A percentile compares a stretch with the other conserved stretches of the same genome.
Conservation (phyloP, 108 stramenopile genomes). For the Fistulifera pelliculosa region DNA sequence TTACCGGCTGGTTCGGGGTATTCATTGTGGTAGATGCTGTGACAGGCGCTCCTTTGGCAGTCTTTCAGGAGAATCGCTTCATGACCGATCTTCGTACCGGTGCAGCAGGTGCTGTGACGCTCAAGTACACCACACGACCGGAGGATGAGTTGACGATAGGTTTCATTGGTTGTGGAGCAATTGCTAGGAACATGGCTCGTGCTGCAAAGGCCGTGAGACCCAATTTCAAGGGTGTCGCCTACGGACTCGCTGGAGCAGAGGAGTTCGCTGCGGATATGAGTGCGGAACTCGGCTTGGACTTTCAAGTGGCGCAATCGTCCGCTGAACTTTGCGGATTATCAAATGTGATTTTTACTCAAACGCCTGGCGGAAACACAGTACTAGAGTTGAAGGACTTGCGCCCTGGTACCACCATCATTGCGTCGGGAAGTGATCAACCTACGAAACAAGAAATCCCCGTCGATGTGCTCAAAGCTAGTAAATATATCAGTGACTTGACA, state of each 20-base stretch:
- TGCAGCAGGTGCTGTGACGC: constrained; percentile 83
- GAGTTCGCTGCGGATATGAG: constrained; percentile 67
- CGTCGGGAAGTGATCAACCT: constrained; percentile 88
- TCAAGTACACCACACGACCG: constrained; percentile 72
- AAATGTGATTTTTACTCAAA: constrained; percentile 88
- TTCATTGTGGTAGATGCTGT: constrained; percentile 88
- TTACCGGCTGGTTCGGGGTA: constrained; percentile 83
- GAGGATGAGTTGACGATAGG: constrained; percentile 63
- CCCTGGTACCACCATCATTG: constrained; percentile 88
- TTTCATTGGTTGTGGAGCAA: constrained; percentile 86
- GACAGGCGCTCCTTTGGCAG: constrained; percentile 81
- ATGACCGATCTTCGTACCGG: constrained; percentile 95
- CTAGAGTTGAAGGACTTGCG: constrained; percentile 75
- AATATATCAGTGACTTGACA: constrained; percentile 81
- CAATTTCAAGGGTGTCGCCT: constrained; percentile 64
- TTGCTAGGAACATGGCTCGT: constrained; percentile 86
- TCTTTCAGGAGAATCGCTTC: constrained; percentile 91
- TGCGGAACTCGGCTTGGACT: constrained; percentile 71
- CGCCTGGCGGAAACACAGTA: constrained; percentile 65
- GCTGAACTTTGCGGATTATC: constrained; percentile 61
- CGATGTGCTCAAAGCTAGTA: constrained; percentile 65
- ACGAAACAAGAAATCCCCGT: constrained; percentile 91
- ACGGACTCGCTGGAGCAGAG: constrained; percentile 63
- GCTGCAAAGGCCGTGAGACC: constrained; percentile 76
- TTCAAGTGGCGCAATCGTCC: constrained; percentile 61